These are phyloP conservation scores for Candida boidinii DNA, from an alignment of 805 yeast species.

Conservation along the genomic window DNA sequence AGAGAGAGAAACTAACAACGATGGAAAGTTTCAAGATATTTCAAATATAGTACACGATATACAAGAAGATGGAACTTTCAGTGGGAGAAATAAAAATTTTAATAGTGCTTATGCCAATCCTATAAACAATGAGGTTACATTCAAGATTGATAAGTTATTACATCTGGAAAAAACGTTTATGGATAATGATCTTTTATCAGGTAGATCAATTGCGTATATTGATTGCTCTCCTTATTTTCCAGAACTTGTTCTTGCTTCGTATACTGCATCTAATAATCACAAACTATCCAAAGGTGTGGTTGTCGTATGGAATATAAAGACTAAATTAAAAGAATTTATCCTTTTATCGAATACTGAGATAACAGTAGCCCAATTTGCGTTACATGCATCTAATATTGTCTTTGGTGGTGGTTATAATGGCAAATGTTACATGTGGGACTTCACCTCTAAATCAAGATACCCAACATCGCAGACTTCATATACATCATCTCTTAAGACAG, in stretches of 20 bases:
- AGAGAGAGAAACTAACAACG: constrained; percentile 1
- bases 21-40: too few relatives aligned
- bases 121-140: not conserved
- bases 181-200: constrained; percentile 3
- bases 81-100: constrained; percentile 18
- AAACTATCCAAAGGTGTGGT: too few relatives aligned
- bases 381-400: constrained; percentile 28
- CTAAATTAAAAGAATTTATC: constrained; percentile 24
- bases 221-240: constrained; percentile 23
- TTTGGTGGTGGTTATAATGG: constrained; percentile 45
- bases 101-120: constrained; percentile 15
- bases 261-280: constrained; percentile 6
- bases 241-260: constrained; percentile 19
- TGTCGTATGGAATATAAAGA: constrained; percentile 21
- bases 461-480: constrained; percentile 12
- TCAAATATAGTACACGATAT: too few relatives aligned
- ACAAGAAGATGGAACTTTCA: too few relatives aligned
- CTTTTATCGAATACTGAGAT: constrained; percentile 33
- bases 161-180: constrained; percentile 1
- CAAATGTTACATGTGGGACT: constrained; percentile 42
- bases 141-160: constrained; percentile 1
- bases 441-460: constrained; percentile 20
- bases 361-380: constrained; percentile 31
- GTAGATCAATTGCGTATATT: constrained; percentile 15
- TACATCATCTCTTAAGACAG: constrained; percentile 1